These are phyloP conservation scores for Cercospora beticola DNA, from an alignment of 2,329 filamentous ascomycete genomes.

Conservation along the genomic window DNA sequence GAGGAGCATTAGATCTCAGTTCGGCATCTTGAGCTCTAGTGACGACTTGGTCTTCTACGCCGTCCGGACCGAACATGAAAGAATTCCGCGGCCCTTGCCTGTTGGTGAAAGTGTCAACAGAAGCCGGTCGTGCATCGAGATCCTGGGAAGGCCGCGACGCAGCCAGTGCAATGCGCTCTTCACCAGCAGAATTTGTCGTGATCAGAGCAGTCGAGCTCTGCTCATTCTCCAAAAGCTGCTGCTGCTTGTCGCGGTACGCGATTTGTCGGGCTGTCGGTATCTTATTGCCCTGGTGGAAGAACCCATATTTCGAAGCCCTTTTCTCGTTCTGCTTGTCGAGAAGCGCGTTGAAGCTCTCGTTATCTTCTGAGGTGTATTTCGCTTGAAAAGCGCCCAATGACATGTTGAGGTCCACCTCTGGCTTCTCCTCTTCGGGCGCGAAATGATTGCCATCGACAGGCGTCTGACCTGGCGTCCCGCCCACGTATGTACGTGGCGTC, in stretches of 20 bases:
- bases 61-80: slow-evolving; percentile 80
- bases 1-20: slow-evolving; percentile 67
- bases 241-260: slow-evolving; percentile 56
- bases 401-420: slow-evolving; percentile 69
- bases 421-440: slow-evolving; percentile 43
- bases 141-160: slow-evolving; percentile 55
- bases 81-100: slow-evolving; percentile 65
- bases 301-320: slow-evolving; percentile 78
- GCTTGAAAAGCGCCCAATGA: slow-evolving; percentile 83
- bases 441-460: slow-evolving; percentile 41
- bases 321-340: slow-evolving; percentile 89
- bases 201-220: slow-evolving; percentile 27
- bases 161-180: slow-evolving; percentile 27
- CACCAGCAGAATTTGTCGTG: slow-evolving; percentile 29
- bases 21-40: slow-evolving; percentile 70
- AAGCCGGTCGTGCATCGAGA: slow-evolving; percentile 69
- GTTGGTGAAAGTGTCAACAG: slow-evolving; percentile 71
- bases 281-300: slow-evolving; percentile 87
- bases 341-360: slow-evolving; percentile 91
- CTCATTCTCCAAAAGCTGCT: slow-evolving; percentile 57
- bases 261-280: slow-evolving; percentile 64
- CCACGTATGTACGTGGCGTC: slow-evolving; percentile 62
- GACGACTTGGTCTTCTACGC: slow-evolving; percentile 54
- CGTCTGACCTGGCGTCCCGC: slow-evolving; percentile 67
- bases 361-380: slow-evolving; percentile 96